Conservation (phyloP, 306 rosid genomes). For the Vicia sativa region DNA sequence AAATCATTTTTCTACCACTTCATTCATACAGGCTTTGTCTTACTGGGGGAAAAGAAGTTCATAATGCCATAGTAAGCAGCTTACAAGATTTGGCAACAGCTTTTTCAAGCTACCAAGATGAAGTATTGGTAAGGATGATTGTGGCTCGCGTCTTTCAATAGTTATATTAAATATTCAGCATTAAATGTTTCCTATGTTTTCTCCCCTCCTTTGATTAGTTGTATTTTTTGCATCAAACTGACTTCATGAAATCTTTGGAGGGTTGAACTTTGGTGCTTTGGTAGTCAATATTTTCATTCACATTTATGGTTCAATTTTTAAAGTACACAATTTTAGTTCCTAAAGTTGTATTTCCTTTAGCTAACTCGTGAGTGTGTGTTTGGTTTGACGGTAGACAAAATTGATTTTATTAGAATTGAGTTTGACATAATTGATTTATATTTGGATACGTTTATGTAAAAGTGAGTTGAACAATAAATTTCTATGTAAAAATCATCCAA, state of each 20-base stretch:
- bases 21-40: slow-evolving; percentile 75
- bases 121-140: slow-evolving; percentile 78
- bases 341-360: slow-evolving; percentile 25
- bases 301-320: slow-evolving; percentile 24
- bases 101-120: slow-evolving; percentile 82
- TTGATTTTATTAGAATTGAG: too few relatives aligned
- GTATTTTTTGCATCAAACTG: slow-evolving; percentile 5
- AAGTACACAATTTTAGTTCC: slow-evolving; percentile 21
- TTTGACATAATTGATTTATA: too few relatives aligned
- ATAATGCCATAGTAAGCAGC: slow-evolving; percentile 91
- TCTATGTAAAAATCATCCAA: too few relatives aligned
- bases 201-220: background rate
- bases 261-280: slow-evolving; percentile 22
- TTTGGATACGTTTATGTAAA: too few relatives aligned
- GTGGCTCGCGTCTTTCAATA: slow-evolving; percentile 1
- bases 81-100: slow-evolving; percentile 89
- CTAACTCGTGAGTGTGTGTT: slow-evolving; percentile 9
- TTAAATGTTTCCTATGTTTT: slow-evolving; percentile 1
- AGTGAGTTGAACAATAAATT: too few relatives aligned
- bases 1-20: slow-evolving; percentile 7
- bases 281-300: slow-evolving; percentile 19
- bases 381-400: too few relatives aligned
- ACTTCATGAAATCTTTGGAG: slow-evolving; percentile 29
- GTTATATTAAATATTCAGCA: slow-evolving; percentile 1
- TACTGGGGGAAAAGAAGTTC: slow-evolving; percentile 92